Percentiles rank a stretch among this genome's conserved stretches.
phyloP scores from a whole-genome alignment of 805 yeast genomes.

The Ogataea siamensis region DNA sequence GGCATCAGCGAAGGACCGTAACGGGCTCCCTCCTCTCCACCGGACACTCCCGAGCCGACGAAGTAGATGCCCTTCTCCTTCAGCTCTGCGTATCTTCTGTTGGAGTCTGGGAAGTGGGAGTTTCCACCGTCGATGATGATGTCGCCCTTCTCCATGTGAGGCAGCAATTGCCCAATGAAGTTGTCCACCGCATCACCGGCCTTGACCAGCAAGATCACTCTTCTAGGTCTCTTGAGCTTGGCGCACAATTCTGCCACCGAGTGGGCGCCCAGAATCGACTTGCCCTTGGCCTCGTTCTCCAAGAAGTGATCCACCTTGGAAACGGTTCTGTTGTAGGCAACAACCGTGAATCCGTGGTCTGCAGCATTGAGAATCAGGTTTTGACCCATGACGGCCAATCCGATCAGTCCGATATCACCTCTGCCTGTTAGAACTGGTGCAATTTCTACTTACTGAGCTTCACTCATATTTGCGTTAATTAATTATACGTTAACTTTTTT shows the following conservation, averaged over 20 bases:
- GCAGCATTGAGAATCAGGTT: conserved; percentile 96
- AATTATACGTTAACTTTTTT: conserved; percentile 4
- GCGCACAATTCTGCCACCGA: conserved; percentile 84
- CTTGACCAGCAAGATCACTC: conserved; percentile 89
- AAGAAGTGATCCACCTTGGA: conserved; percentile 93
- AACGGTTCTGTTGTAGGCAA: conserved; percentile 97
- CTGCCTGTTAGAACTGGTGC: conserved; percentile 33
- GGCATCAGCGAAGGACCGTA: conserved; percentile 99
- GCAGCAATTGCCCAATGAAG: conserved; percentile 83
- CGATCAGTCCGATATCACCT: conserved; percentile 98
- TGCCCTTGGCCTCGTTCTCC: conserved; percentile 95
- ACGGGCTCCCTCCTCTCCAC: conserved; percentile 99
- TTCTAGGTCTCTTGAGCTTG: conserved; percentile 95
- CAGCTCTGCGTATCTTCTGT: conserved; percentile 93
- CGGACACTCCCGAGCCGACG: conserved; percentile 99
- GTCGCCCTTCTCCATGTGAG: conserved; percentile 92
- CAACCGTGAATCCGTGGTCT: conserved; percentile 97
- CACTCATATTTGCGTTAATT: conserved; percentile 14
- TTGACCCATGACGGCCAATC: conserved; percentile 99
- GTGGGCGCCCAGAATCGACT: conserved; percentile 92
- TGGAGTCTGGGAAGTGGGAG: conserved; percentile 98
- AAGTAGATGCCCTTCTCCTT: conserved; percentile 82
- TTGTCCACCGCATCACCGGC: conserved; percentile 95
- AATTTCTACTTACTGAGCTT: conserved; percentile 15
- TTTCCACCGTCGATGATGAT: conserved; percentile 99